Percentiles rank a stretch among this genome's conserved stretches.
Evolutionary conservation across 257 asterid genomes (phyloP).

Genomic region (Solanum dulcamara): DNA sequence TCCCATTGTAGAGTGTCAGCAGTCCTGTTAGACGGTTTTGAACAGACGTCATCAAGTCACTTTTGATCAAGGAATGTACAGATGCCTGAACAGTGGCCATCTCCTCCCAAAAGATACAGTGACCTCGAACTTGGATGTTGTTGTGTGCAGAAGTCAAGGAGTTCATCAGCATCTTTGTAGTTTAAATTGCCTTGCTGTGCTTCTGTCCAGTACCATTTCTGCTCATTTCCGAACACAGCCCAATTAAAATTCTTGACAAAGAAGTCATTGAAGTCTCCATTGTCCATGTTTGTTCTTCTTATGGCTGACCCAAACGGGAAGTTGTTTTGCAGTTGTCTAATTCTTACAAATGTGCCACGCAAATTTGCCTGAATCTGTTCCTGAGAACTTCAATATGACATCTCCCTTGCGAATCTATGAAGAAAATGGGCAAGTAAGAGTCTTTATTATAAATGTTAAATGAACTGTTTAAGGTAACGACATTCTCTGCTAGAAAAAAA

Average conservation of each 20-base stretch:
- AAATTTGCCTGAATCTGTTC: conserved; percentile 35
- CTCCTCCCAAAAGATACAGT: conserved; percentile 92
- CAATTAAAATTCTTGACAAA: conserved; percentile 69
- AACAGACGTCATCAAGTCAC: conserved; percentile 44
- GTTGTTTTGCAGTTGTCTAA: conserved; percentile 52
- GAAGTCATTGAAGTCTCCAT: conserved; percentile 61
- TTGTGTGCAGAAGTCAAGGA: conserved; percentile 35
- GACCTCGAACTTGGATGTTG: conserved; percentile 70
- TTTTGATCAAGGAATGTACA: conserved; percentile 41
- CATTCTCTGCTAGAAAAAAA: background rate
- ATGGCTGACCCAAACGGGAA: conserved; percentile 77
- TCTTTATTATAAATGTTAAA: background rate
- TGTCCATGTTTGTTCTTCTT: conserved; percentile 45
- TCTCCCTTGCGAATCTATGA: conserved; percentile 74
- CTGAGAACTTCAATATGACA: conserved; percentile 44
- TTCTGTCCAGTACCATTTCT: conserved; percentile 91
- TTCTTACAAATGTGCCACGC: conserved; percentile 35
- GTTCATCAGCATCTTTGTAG: conserved; percentile 69
- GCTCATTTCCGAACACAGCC: conserved; percentile 78
- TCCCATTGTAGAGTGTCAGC: conserved; percentile 65
- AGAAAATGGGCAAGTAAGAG: background rate
- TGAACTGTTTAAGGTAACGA: background rate
- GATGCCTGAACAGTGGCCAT: conserved; percentile 52
- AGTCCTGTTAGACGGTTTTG: conserved; percentile 53
- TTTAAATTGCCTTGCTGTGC: conserved; percentile 57